Evolutionary conservation across 2,329 filamentous ascomycete species (phyloP).

Genomic region (Cladosporium colombiae): DNA sequence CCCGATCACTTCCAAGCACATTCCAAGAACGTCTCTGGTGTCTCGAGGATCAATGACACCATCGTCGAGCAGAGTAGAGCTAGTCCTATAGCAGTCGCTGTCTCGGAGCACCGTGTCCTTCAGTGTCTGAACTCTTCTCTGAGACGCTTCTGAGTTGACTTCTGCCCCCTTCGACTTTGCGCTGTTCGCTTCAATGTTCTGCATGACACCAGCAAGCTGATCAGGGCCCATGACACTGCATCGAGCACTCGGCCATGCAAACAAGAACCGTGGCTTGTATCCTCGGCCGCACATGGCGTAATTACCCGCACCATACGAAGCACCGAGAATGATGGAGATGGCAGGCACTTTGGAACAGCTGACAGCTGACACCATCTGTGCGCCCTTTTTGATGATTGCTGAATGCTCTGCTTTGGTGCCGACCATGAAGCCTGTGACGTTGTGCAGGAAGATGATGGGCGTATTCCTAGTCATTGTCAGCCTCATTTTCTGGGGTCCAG

Average conservation of each 20-base stretch:
- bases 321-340: conserved; percentile 48
- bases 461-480: conserved; percentile 29
- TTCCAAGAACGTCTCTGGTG: background rate
- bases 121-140: background rate
- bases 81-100: conserved; percentile 11
- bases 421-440: conserved; percentile 54
- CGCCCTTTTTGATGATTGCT: conserved; percentile 48
- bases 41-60: background rate
- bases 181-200: conserved; percentile 12
- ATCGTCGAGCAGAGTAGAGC: conserved; percentile 7
- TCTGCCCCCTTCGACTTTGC: conserved; percentile 6
- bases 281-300: conserved; percentile 50
- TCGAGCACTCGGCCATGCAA: conserved; percentile 36
- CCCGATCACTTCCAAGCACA: background rate
- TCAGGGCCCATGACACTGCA: conserved; percentile 22
- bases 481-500: background rate
- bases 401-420: conserved; percentile 48
- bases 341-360: conserved; percentile 47
- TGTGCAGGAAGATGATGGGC: conserved; percentile 50
- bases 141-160: background rate
- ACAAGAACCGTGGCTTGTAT: conserved; percentile 47
- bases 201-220: conserved; percentile 22
- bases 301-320: conserved; percentile 50
- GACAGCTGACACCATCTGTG: conserved; percentile 49
- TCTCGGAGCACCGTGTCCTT: conserved; percentile 6